Conservation (phyloP, 148 eudicot genomes). For the Camellia sinensis region DNA sequence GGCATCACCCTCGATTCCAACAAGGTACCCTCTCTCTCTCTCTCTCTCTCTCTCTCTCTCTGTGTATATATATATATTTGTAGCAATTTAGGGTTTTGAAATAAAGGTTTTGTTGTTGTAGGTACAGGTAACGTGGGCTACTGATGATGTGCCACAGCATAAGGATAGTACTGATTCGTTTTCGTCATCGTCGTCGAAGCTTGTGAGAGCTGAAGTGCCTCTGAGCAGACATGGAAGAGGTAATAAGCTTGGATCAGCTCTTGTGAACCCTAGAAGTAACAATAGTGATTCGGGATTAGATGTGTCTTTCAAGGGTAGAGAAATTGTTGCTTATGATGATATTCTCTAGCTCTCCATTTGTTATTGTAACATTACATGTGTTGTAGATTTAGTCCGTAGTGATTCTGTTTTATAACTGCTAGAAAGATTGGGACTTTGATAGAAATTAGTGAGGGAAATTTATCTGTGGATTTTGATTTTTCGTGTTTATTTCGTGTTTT, state of each 20-base stretch:
- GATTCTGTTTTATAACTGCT: background rate
- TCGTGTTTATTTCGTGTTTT: too few species aligned
- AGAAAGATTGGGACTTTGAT: background rate
- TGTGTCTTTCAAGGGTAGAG: slow-evolving; percentile 58
- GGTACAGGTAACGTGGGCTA: slow-evolving; percentile 83
- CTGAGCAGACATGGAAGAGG: slow-evolving; percentile 70
- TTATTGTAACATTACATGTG: too few species aligned
- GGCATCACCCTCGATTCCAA: slow-evolving; percentile 58
- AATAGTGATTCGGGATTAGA: slow-evolving; percentile 21
- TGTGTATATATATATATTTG: background rate
- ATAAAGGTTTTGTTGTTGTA: slow-evolving; percentile 18
- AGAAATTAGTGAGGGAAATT: background rate
- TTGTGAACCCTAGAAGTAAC: slow-evolving; percentile 51
- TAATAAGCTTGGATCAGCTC: slow-evolving; percentile 40
- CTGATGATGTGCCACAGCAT: slow-evolving; percentile 40
- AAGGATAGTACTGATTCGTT: slow-evolving; percentile 28
- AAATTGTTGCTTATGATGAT: slow-evolving; percentile 33
- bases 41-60: background rate
- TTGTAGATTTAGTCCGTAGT: too few species aligned
- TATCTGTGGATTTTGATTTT: too few species aligned
- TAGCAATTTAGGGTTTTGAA: background rate
- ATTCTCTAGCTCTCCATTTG: too few species aligned
- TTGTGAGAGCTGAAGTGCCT: slow-evolving; percentile 65
- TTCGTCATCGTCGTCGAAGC: slow-evolving; percentile 39
- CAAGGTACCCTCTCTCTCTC: slow-evolving; percentile 32